Evolutionary conservation across 192 early-diverging fungal species (phyloP).

Genomic region (Neocallimastix lanati): DNA sequence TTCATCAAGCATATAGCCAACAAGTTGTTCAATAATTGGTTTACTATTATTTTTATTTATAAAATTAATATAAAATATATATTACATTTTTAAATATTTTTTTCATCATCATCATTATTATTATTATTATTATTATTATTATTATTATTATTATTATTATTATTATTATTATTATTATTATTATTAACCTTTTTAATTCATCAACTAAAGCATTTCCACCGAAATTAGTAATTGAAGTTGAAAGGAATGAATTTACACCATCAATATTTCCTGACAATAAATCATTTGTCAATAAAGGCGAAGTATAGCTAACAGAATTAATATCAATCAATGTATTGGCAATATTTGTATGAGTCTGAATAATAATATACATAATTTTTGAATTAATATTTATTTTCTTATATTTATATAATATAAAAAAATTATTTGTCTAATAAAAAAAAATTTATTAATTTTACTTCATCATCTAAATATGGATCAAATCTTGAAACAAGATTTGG

Average conservation of each 20-base stretch:
- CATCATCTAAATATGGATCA: conserved; percentile 60
- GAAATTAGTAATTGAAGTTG: background rate
- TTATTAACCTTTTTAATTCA: conserved; percentile 13
- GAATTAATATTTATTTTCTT: too few relatives aligned
- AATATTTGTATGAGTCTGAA: background rate
- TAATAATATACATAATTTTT: too few relatives aligned
- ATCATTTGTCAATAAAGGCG: background rate
- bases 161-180: too few relatives aligned
- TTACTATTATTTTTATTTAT: conserved; percentile 48
- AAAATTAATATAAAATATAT: too few relatives aligned
- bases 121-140: too few relatives aligned
- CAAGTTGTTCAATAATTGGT: conserved; percentile 54
- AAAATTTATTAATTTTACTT: conserved; percentile 42
- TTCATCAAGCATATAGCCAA: conserved; percentile 71
- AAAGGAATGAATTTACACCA: background rate
- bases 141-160: too few relatives aligned
- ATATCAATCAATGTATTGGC: background rate
- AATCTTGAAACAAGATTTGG: conserved; percentile 54
- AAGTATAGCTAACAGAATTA: conserved; percentile 2
- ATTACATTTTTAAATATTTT: too few relatives aligned
- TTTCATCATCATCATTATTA: background rate
- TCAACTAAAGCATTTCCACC: conserved; percentile 29
- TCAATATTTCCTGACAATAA: background rate
- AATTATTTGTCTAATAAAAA: too few relatives aligned
- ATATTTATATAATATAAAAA: too few relatives aligned